Percentiles rank a stretch among this genome's conserved stretches.
phyloP scores from a whole-genome alignment of 768 basidiomycete genomes.

The Rhodocollybia butyracea region DNA sequence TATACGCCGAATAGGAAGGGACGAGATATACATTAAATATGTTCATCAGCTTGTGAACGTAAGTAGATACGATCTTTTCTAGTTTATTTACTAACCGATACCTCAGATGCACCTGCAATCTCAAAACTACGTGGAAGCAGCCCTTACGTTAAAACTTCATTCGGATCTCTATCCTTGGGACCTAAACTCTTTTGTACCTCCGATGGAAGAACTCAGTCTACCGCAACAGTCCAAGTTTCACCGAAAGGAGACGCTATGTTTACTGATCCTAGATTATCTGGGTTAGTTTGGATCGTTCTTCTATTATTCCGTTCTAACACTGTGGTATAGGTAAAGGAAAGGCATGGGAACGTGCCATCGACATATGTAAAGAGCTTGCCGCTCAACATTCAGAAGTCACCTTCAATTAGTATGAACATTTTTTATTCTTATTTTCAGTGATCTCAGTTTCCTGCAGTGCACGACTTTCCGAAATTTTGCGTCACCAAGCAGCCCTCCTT shows the following conservation, averaged over 20 bases:
- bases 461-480: slow-evolving; percentile 80
- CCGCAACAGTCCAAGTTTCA: slow-evolving; percentile 94
- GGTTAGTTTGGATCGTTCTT: slow-evolving; percentile 40
- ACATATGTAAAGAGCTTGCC: slow-evolving; percentile 89
- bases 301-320: slow-evolving; percentile 2
- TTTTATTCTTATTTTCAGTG: slow-evolving; percentile 9
- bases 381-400: slow-evolving; percentile 86
- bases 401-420: slow-evolving; percentile 73
- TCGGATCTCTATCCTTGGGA: slow-evolving; percentile 94
- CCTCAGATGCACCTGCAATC: slow-evolving; percentile 82
- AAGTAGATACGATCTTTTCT: slow-evolving; percentile 21
- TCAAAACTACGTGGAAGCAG: slow-evolving; percentile 91
- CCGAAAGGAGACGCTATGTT: slow-evolving; percentile 88
- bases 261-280: slow-evolving; percentile 91
- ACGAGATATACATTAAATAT: slow-evolving; percentile 95
- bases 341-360: slow-evolving; percentile 94
- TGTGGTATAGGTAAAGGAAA: slow-evolving; percentile 76
- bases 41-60: slow-evolving; percentile 93
- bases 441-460: slow-evolving; percentile 38
- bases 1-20: slow-evolving; percentile 85
- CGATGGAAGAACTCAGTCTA: slow-evolving; percentile 86
- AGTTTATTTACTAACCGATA: slow-evolving; percentile 3
- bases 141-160: slow-evolving; percentile 88
- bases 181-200: slow-evolving; percentile 71
- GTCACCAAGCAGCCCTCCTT: slow-evolving; percentile 82